phyloP scores from a whole-genome alignment of 2,329 filamentous ascomycete species.

The Esteya vermicola region DNA sequence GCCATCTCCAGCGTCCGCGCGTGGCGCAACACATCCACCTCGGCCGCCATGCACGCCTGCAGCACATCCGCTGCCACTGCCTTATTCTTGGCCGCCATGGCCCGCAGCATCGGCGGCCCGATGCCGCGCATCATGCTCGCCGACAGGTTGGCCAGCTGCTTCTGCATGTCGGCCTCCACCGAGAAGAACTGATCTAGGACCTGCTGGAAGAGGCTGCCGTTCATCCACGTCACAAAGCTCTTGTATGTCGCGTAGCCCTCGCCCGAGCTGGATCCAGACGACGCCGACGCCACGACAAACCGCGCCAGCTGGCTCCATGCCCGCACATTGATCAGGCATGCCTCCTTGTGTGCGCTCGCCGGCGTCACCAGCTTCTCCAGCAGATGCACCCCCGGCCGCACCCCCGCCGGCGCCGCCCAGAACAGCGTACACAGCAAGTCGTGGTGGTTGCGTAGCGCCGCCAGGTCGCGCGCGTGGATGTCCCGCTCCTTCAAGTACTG shows the following conservation, averaged over 20 bases:
- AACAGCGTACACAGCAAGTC: conserved; percentile 53
- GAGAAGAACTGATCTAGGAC: conserved; percentile 43
- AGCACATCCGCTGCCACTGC: conserved; percentile 38
- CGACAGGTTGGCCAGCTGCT: conserved; percentile 36
- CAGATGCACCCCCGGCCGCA: conserved; percentile 37
- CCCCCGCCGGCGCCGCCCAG: conserved; percentile 43
- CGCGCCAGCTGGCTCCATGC: conserved; percentile 49
- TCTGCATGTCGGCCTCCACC: conserved; percentile 39
- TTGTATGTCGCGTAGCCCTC: conserved; percentile 26
- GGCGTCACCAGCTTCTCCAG: conserved; percentile 47
- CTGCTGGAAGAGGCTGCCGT: conserved; percentile 38
- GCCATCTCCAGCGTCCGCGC: conserved; percentile 30
- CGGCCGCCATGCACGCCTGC: conserved; percentile 30
- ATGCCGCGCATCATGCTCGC: conserved; percentile 28
- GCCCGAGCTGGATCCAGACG: too few relatives aligned
- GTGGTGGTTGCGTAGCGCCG: conserved; percentile 53
- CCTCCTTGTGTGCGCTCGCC: conserved; percentile 49
- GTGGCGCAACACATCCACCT: conserved; percentile 34
- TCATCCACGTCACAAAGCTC: conserved; percentile 42
- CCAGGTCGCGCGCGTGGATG: conserved; percentile 45
- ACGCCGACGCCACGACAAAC: conserved; percentile 40
- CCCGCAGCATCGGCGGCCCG: conserved; percentile 28
- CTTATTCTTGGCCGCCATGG: conserved; percentile 37
- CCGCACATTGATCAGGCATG: conserved; percentile 47
- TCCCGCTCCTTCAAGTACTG: conserved; percentile 49